These are phyloP conservation scores for Cichorium intybus DNA, from an alignment of 140 eudicot genomes.

Conservation along the genomic window DNA sequence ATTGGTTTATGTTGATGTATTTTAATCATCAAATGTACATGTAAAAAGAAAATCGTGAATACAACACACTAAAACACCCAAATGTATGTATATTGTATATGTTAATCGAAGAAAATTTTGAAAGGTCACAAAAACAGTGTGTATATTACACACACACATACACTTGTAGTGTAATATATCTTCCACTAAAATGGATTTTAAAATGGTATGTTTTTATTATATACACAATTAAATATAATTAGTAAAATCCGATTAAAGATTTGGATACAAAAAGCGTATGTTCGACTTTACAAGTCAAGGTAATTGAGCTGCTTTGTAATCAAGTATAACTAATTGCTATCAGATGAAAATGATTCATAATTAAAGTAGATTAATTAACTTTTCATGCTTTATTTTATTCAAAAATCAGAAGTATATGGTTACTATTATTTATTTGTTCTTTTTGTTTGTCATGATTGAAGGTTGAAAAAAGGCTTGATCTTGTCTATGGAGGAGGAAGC, in stretches of 20 bases:
- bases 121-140: background rate
- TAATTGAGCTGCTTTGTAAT: too few species aligned
- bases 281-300: background rate
- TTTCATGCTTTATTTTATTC: background rate
- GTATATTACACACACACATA: background rate
- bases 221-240: too few species aligned
- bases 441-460: conserved; percentile 19
- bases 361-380: background rate
- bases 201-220: too few species aligned
- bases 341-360: background rate
- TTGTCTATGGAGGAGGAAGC: conserved; percentile 88
- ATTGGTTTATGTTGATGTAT: background rate
- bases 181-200: background rate
- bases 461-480: conserved; percentile 65
- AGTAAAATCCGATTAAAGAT: background rate
- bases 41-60: background rate
- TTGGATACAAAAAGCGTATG: background rate
- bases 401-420: background rate
- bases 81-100: background rate
- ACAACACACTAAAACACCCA: background rate
- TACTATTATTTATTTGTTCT: background rate
- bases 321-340: too few species aligned
- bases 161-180: background rate
- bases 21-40: background rate
- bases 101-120: background rate